These are phyloP conservation scores for Suhomyces guaymorum DNA, from an alignment of 1,139 yeast species.

Conservation along the genomic window DNA sequence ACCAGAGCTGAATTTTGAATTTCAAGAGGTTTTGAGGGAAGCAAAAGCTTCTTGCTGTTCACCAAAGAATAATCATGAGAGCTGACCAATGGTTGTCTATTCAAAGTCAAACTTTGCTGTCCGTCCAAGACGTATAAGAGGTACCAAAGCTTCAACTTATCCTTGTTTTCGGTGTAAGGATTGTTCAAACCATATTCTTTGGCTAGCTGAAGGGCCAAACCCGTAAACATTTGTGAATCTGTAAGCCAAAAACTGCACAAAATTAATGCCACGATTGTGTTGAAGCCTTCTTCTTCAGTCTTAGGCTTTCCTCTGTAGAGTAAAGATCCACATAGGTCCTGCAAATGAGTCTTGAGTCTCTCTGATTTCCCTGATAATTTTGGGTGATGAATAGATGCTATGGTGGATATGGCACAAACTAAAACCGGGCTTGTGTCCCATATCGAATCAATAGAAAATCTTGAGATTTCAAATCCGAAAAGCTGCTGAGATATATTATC, in stretches of 20 bases:
- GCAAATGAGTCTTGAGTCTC: conserved; percentile 44
- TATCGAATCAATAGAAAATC: conserved; percentile 48
- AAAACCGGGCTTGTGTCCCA: conserved; percentile 62
- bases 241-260: conserved; percentile 73
- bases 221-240: conserved; percentile 65
- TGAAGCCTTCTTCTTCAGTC: conserved; percentile 53
- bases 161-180: conserved; percentile 34
- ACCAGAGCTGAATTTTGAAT: neutral
- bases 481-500: conserved; percentile 61
- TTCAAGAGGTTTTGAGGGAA: conserved; percentile 11
- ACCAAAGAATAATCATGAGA: conserved; percentile 46
- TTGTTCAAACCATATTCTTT: conserved; percentile 53
- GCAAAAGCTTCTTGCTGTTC: conserved; percentile 41
- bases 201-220: conserved; percentile 66
- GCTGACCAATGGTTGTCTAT: conserved; percentile 56
- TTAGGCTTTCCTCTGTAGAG: conserved; percentile 43
- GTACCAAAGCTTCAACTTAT: conserved; percentile 64
- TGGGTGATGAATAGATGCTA: conserved; percentile 65
- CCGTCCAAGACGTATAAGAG: conserved; percentile 68
- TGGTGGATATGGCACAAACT: conserved; percentile 62
- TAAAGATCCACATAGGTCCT: conserved; percentile 47
- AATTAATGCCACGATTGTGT: conserved; percentile 61
- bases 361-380: conserved; percentile 37
- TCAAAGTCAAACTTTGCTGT: conserved; percentile 64
- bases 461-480: conserved; percentile 63